A percentile compares a stretch with the other conserved stretches of the same genome.
Evolutionary conservation across 2,329 filamentous ascomycete genomes (phyloP).

Genomic region (Boeremia lycopersici): DNA sequence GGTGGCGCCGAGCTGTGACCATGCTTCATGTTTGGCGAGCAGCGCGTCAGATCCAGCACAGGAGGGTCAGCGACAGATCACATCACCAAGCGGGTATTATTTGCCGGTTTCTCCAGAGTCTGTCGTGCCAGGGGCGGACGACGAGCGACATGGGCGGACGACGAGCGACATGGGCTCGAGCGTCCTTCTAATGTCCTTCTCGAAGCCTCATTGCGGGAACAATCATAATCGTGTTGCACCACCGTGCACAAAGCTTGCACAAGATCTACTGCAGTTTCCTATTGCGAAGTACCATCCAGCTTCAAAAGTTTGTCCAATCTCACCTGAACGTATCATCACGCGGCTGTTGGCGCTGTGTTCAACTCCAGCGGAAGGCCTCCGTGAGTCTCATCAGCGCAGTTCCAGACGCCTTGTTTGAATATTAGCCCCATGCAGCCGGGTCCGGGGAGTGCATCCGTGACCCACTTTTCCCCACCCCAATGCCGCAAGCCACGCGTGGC

Average conservation of each 20-base stretch:
- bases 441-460: conserved; percentile 33
- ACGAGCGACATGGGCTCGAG: conserved; percentile 30
- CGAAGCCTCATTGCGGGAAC: conserved; percentile 30
- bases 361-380: conserved; percentile 15
- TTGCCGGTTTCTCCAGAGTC: conserved; percentile 2
- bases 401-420: conserved; percentile 27
- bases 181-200: conserved; percentile 36
- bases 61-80: conserved; percentile 14
- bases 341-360: conserved; percentile 11
- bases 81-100: conserved; percentile 7
- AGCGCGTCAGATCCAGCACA: conserved; percentile 12
- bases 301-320: neutral
- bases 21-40: conserved; percentile 16
- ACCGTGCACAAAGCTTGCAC: conserved; percentile 7
- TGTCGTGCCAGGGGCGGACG: conserved; percentile 10
- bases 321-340: neutral
- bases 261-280: neutral
- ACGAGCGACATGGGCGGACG: conserved; percentile 19
- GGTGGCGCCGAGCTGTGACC: conserved; percentile 17
- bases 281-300: neutral
- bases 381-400: conserved; percentile 7
- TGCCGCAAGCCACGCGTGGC: conserved; percentile 32
- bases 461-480: conserved; percentile 32
- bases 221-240: conserved; percentile 2
- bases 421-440: conserved; percentile 25